Evolutionary conservation across 257 asterid species (phyloP).

Genomic region (Echites panduratus): DNA sequence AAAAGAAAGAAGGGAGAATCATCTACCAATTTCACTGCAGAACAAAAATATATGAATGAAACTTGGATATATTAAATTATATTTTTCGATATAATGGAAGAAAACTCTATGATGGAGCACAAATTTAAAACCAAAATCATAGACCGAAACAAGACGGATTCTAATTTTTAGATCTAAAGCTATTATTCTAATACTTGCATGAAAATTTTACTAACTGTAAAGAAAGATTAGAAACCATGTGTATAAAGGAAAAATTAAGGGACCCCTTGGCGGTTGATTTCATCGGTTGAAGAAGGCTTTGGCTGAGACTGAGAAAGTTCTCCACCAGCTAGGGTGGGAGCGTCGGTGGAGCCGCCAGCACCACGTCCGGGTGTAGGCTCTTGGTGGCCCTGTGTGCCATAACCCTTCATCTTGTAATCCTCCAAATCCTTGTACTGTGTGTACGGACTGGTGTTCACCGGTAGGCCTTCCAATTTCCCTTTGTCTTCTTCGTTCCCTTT

Average conservation of each 20-base stretch:
- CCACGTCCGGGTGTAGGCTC: constrained; percentile 76
- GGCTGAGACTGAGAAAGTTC: constrained; percentile 11
- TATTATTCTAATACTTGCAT: not conserved
- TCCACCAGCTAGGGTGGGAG: constrained; percentile 46
- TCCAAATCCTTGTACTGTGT: constrained; percentile 80
- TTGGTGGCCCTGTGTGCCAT: constrained; percentile 76
- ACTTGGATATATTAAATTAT: no score
- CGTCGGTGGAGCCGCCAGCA: constrained; percentile 85
- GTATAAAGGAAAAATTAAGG: constrained; percentile 10
- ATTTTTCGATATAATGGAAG: no score
- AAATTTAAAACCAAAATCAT: not conserved
- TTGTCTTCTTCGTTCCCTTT: constrained; percentile 17
- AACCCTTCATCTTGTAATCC: constrained; percentile 75
- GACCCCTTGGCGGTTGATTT: constrained; percentile 26
- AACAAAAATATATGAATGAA: no score
- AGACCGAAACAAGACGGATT: not conserved
- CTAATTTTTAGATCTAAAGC: no score
- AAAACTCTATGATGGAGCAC: not conserved
- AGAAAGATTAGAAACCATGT: not conserved
- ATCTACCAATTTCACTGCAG: no score
- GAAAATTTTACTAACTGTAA: not conserved
- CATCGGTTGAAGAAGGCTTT: constrained; percentile 34
- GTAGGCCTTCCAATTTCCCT: constrained; percentile 48
- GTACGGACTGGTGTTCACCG: constrained; percentile 69
- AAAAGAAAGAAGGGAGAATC: no score